Conservation (phyloP, 192 early-diverging fungal species). For the Coemansia sp. region DNA sequence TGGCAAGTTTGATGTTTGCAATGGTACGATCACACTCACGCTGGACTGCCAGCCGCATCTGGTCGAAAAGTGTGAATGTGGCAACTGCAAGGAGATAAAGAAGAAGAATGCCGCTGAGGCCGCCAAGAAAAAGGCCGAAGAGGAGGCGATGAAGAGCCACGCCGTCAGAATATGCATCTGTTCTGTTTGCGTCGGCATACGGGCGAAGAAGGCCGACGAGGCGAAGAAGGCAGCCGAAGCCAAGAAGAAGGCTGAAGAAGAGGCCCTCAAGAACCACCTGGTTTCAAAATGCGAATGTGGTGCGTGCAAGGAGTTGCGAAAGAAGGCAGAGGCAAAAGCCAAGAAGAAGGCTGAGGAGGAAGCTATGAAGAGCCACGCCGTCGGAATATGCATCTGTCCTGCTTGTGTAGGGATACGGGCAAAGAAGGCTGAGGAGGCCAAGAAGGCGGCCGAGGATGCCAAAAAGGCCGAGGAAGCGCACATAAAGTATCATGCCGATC, state of each 20-base stretch:
- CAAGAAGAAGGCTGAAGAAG: slow-evolving; percentile 18
- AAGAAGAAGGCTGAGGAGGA: slow-evolving; percentile 14
- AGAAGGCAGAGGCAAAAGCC: background rate
- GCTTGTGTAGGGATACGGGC: background rate
- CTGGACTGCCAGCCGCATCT: slow-evolving; percentile 31
- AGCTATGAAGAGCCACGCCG: background rate
- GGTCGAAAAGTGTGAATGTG: slow-evolving; percentile 26
- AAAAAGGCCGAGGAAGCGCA: slow-evolving; percentile 7
- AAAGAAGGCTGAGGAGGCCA: slow-evolving; percentile 8
- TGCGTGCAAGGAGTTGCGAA: slow-evolving; percentile 15
- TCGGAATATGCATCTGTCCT: slow-evolving; percentile 1
- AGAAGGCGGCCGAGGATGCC: slow-evolving; percentile 4
- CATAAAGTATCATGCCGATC: slow-evolving; percentile 16
- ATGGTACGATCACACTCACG: slow-evolving; percentile 21
- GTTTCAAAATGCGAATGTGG: slow-evolving; percentile 27
- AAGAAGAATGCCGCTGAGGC: slow-evolving; percentile 27
- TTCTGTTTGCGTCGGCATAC: background rate
- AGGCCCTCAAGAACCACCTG: slow-evolving; percentile 17
- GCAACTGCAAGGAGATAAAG: slow-evolving; percentile 21
- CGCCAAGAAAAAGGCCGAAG: slow-evolving; percentile 16
- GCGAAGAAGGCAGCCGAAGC: slow-evolving; percentile 11
- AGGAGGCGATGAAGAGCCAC: slow-evolving; percentile 6
- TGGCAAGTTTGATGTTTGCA: slow-evolving; percentile 24
- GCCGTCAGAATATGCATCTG: slow-evolving; percentile 2
- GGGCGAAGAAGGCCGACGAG: slow-evolving; percentile 4